Evolutionary conservation across 345 rosid genomes (phyloP).

Genomic region (Hibiscus tridactylites): DNA sequence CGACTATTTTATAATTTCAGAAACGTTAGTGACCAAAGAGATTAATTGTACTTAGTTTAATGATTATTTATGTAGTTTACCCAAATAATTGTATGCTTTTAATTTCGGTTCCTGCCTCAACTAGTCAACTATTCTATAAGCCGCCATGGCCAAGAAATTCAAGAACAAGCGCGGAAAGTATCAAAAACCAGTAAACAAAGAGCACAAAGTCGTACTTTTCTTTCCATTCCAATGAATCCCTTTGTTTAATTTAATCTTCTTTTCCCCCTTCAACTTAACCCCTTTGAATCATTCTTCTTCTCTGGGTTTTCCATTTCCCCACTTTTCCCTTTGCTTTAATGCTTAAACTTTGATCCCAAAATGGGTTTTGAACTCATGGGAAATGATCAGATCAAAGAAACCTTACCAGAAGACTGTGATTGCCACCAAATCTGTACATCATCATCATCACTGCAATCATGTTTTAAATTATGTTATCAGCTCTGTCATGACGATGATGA

Average conservation of each 20-base stretch:
- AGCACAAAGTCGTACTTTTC: neutral
- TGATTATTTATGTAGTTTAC: no score
- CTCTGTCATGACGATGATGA: neutral
- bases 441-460: neutral
- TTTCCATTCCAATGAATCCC: neutral
- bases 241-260: neutral
- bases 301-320: neutral
- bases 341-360: neutral
- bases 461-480: neutral
- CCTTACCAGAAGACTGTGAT: neutral
- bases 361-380: slow-evolving; percentile 10
- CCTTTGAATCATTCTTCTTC: neutral
- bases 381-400: neutral
- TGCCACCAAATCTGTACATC: neutral
- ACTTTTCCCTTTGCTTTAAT: neutral
- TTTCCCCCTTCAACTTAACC: neutral
- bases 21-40: no score
- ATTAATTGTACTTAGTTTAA: no score
- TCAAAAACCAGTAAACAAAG: neutral
- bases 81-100: neutral
- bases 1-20: no score
- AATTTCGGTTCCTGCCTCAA: neutral
- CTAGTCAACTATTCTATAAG: neutral
- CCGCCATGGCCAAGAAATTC: slow-evolving; percentile 1
- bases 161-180: neutral